Evolutionary conservation across 306 rosid genomes (phyloP).

Genomic region (Citrullus amarus): DNA sequence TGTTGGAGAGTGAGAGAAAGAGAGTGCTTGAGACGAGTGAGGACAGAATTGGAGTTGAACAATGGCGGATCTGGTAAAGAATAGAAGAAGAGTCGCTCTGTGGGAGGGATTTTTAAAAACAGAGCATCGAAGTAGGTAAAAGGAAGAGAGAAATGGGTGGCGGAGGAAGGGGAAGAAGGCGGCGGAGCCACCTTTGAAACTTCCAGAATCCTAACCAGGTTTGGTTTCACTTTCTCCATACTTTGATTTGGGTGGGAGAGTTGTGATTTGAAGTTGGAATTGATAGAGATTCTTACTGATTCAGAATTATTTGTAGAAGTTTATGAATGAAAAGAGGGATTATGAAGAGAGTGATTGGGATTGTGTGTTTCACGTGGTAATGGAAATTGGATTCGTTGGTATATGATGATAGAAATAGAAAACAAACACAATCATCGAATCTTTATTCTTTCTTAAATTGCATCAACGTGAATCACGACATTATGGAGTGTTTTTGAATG

Average conservation of each 20-base stretch:
- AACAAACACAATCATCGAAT: no score
- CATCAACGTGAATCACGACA: background rate
- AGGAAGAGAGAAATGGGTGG: constrained; percentile 12
- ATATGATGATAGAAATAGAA: background rate
- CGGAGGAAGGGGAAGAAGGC: constrained; percentile 18
- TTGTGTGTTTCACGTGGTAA: background rate
- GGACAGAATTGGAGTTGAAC: background rate
- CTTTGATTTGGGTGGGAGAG: background rate
- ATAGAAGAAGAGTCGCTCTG: constrained; percentile 38
- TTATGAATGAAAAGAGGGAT: background rate
- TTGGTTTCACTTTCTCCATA: background rate
- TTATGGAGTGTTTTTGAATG: no score
- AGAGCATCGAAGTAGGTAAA: constrained; percentile 26
- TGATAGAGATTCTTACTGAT: background rate
- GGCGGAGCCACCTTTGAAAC: background rate
- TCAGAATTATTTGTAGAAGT: background rate
- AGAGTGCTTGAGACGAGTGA: constrained; percentile 28
- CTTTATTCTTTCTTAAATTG: no score
- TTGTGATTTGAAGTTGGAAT: background rate
- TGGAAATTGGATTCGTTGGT: background rate
- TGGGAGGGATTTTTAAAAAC: constrained; percentile 35
- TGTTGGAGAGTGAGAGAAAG: constrained; percentile 48
- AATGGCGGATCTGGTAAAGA: background rate
- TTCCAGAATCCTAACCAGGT: background rate
- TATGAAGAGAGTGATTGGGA: background rate